Evolutionary conservation across 192 early-diverging fungal species (phyloP).

Genomic region (Coemansia sp.): DNA sequence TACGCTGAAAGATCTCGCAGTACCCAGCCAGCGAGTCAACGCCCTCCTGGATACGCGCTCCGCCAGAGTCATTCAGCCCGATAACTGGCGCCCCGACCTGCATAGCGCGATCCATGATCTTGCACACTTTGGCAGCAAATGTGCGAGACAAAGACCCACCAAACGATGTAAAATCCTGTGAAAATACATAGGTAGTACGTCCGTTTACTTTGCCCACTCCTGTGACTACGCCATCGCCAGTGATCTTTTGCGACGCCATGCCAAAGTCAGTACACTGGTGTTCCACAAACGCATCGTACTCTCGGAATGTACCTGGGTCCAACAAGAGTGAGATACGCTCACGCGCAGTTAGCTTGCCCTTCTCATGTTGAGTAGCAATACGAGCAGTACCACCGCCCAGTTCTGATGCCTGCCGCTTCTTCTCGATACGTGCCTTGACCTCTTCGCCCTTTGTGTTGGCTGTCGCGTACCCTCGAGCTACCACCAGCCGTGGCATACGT

Average conservation of each 20-base stretch:
- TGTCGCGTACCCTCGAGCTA: slow-evolving; percentile 28
- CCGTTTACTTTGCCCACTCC: slow-evolving; percentile 95
- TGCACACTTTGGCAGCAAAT: slow-evolving; percentile 92
- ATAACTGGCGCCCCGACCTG: slow-evolving; percentile 93
- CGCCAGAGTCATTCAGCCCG: slow-evolving; percentile 96
- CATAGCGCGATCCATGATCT: slow-evolving; percentile 93
- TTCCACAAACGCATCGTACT: slow-evolving; percentile 93
- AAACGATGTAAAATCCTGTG: slow-evolving; percentile 93
- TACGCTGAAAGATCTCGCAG: slow-evolving; percentile 95
- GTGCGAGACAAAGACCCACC: slow-evolving; percentile 89
- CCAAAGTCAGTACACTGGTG: slow-evolving; percentile 93
- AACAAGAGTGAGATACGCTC: slow-evolving; percentile 87
- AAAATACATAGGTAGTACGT: slow-evolving; percentile 87
- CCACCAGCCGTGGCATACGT: neutral
- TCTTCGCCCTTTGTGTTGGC: slow-evolving; percentile 35
- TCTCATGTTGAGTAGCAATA: slow-evolving; percentile 83
- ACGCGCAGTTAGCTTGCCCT: slow-evolving; percentile 94
- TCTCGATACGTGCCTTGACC: slow-evolving; percentile 55
- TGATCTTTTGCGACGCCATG: slow-evolving; percentile 80
- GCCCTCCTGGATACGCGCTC: slow-evolving; percentile 97
- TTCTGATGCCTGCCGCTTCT: slow-evolving; percentile 73
- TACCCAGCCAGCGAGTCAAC: slow-evolving; percentile 95
- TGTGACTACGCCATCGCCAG: slow-evolving; percentile 95
- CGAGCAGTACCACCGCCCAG: slow-evolving; percentile 81
- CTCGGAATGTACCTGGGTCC: slow-evolving; percentile 84